These are phyloP conservation scores for Primulina tabacum DNA, from an alignment of 257 asterid species.

Conservation along the genomic window DNA sequence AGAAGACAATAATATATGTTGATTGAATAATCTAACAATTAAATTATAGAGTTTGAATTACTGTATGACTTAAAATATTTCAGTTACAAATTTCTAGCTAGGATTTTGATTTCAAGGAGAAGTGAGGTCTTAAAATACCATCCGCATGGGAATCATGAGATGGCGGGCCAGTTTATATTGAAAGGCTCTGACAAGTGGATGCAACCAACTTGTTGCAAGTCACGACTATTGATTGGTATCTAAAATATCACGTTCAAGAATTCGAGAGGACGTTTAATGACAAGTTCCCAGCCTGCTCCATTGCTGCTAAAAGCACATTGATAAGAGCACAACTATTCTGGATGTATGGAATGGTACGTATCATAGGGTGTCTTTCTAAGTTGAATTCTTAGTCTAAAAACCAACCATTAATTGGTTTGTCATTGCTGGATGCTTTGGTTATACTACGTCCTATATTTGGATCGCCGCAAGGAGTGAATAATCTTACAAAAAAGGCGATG, in stretches of 20 bases:
- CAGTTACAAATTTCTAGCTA: conserved; percentile 2
- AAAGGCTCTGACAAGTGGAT: conserved; percentile 74
- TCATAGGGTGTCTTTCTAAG: neutral
- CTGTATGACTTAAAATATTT: neutral
- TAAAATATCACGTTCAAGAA: conserved; percentile 86
- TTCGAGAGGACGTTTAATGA: conserved; percentile 85
- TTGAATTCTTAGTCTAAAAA: neutral
- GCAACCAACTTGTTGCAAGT: conserved; percentile 82
- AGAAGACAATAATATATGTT: neutral
- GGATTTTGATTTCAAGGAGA: conserved; percentile 86
- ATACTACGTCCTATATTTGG: too few species aligned
- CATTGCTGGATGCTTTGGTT: too few species aligned
- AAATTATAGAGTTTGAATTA: neutral
- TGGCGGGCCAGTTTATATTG: conserved; percentile 87
- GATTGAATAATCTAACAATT: neutral
- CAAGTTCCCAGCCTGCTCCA: conserved; percentile 90
- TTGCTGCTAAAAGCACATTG: conserved; percentile 84
- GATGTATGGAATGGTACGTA: conserved; percentile 97
- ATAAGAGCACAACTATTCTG: conserved; percentile 91
- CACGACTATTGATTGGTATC: conserved; percentile 78
- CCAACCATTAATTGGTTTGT: too few species aligned
- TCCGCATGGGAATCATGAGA: conserved; percentile 98
- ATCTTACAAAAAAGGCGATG: too few species aligned
- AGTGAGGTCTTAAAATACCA: conserved; percentile 84
- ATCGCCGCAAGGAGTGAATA: too few species aligned